phyloP scores from a whole-genome alignment of 805 yeast species.

The Sugiyamaella valdiviana region DNA sequence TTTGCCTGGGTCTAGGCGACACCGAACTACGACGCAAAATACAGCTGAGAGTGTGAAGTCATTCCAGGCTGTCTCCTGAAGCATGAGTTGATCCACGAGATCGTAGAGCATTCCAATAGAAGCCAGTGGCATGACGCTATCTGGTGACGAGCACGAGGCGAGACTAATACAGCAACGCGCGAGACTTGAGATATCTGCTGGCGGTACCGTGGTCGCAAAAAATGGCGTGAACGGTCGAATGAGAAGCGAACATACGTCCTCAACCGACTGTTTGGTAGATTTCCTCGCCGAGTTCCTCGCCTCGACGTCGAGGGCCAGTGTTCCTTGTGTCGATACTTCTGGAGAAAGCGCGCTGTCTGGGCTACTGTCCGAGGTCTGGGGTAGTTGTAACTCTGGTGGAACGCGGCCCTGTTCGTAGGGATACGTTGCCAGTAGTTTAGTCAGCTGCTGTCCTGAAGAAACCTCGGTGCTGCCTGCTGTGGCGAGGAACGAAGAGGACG shows the following conservation, averaged over 20 bases:
- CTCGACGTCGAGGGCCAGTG: neutral
- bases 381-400: neutral
- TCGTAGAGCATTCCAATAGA: slow-evolving; percentile 7
- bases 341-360: neutral
- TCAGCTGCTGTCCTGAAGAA: neutral
- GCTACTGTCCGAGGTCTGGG: neutral
- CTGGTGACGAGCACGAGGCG: slow-evolving; percentile 10
- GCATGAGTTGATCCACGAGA: slow-evolving; percentile 6
- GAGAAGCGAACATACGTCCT: slow-evolving; percentile 7
- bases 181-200: slow-evolving; percentile 2
- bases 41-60: slow-evolving; percentile 6
- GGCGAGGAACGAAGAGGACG: neutral
- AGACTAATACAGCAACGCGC: slow-evolving; percentile 12
- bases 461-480: too few species aligned
- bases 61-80: slow-evolving; percentile 8
- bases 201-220: neutral
- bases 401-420: neutral
- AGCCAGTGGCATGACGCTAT: slow-evolving; percentile 6
- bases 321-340: neutral
- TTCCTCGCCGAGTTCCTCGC: neutral
- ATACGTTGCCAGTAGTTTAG: neutral
- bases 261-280: neutral
- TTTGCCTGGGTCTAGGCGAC: neutral
- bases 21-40: slow-evolving; percentile 4
- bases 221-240: slow-evolving; percentile 15